Conservation (phyloP, 2,329 filamentous ascomycete genomes). For the Trichoderma harzianum region DNA sequence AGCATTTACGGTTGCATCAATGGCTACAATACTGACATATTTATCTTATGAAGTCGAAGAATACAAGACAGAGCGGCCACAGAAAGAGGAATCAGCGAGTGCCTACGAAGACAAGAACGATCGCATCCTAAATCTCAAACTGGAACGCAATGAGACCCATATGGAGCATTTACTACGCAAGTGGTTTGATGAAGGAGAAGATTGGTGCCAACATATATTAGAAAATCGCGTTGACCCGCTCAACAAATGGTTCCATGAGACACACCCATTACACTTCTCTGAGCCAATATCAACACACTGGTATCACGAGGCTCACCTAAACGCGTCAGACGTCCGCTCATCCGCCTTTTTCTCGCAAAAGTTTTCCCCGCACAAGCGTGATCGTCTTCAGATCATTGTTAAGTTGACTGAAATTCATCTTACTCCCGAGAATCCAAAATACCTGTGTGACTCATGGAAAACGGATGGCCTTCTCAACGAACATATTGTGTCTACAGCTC, state of each 20-base stretch:
- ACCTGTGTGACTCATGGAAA: not conserved
- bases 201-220: rapidly evolving
- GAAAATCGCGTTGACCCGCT: rapidly evolving
- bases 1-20: too few relatives aligned
- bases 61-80: too few relatives aligned
- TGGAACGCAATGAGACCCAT: too few relatives aligned
- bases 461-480: not conserved
- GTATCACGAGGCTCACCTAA: too few relatives aligned
- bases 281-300: not conserved
- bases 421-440: not conserved
- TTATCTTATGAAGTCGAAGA: too few relatives aligned
- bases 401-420: not conserved
- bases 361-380: too few relatives aligned
- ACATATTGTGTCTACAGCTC: not conserved
- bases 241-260: not conserved
- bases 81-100: too few relatives aligned
- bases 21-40: too few relatives aligned
- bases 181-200: not conserved
- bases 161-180: rapidly evolving
- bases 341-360: too few relatives aligned
- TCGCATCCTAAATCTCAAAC: too few relatives aligned
- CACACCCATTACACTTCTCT: not conserved
- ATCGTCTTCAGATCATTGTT: not conserved
- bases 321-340: too few relatives aligned
- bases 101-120: too few relatives aligned